Evolutionary conservation across 352 stramenopile genomes (phyloP).

Genomic region (Globisporangium iwayamae): DNA sequence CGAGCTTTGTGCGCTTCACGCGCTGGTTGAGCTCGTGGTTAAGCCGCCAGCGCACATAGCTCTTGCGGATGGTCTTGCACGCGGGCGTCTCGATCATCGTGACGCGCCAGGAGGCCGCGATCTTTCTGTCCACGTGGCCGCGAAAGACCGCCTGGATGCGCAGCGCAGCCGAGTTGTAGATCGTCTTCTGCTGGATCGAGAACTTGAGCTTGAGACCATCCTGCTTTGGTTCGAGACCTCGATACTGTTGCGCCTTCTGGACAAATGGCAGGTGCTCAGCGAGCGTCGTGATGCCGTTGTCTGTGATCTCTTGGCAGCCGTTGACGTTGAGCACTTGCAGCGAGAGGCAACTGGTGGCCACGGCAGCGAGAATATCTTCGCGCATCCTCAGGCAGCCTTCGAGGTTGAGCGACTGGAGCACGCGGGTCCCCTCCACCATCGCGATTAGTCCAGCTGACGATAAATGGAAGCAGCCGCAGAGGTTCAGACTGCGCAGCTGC

Average conservation of each 20-base stretch:
- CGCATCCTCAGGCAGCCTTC: constrained; percentile 65
- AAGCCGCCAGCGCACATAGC: constrained; percentile 48
- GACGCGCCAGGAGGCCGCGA: constrained; percentile 51
- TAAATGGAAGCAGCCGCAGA: constrained; percentile 57
- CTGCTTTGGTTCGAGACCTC: constrained; percentile 51
- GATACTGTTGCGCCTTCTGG: constrained; percentile 40
- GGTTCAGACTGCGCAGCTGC: constrained; percentile 59
- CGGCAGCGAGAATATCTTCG: constrained; percentile 61
- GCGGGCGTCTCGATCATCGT: constrained; percentile 54
- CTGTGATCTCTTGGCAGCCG: constrained; percentile 76
- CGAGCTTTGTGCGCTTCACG: constrained; percentile 27
- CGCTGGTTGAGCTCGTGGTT: constrained; percentile 33
- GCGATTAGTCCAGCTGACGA: constrained; percentile 47
- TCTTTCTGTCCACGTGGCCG: constrained; percentile 40
- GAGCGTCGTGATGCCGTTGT: constrained; percentile 64
- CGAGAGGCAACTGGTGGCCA: constrained; percentile 47
- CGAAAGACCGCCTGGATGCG: constrained; percentile 68
- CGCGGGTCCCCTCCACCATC: constrained; percentile 44
- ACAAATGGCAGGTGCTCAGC: constrained; percentile 72
- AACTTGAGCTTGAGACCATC: constrained; percentile 65
- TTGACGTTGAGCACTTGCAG: constrained; percentile 70
- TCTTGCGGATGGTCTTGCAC: constrained; percentile 39
- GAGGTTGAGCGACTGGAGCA: constrained; percentile 63
- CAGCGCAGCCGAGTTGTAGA: constrained; percentile 64
- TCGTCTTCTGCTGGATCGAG: constrained; percentile 67